Evolutionary conservation across 352 stramenopile genomes (phyloP).

Genomic region (Paralagenidium karlingii): DNA sequence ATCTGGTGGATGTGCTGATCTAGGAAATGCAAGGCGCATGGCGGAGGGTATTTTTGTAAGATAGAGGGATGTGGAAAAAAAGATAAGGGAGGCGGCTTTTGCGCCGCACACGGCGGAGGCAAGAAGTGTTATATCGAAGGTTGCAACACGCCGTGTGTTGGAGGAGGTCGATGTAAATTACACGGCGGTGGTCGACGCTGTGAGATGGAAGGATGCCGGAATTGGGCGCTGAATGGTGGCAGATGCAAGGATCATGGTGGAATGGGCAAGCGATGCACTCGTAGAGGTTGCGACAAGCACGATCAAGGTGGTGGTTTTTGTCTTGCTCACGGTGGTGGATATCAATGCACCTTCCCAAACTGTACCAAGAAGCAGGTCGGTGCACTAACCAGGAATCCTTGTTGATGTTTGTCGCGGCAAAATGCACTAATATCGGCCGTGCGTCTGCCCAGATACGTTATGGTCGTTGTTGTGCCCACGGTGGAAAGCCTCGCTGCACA

Average conservation of each 20-base stretch:
- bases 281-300: constrained; percentile 55
- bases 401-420: not conserved
- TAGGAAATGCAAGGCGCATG: constrained; percentile 69
- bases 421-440: not conserved
- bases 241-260: constrained; percentile 69
- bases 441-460: constrained; percentile 3
- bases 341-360: constrained; percentile 44
- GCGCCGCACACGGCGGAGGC: constrained; percentile 59
- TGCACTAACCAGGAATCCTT: no score
- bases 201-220: constrained; percentile 24
- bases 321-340: constrained; percentile 57
- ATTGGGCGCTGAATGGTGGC: constrained; percentile 53
- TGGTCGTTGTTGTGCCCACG: constrained; percentile 5
- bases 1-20: no score
- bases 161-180: constrained; percentile 52
- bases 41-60: constrained; percentile 75
- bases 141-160: constrained; percentile 53
- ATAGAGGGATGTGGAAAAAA: constrained; percentile 65
- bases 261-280: constrained; percentile 50
- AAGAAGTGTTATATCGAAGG: constrained; percentile 72
- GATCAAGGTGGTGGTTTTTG: constrained; percentile 69
- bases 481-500: constrained; percentile 5
- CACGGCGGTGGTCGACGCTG: constrained; percentile 53
- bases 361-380: constrained; percentile 80
- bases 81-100: constrained; percentile 71